phyloP scores from a whole-genome alignment of 2,329 filamentous ascomycete genomes.

The Blumeria hordei region DNA sequence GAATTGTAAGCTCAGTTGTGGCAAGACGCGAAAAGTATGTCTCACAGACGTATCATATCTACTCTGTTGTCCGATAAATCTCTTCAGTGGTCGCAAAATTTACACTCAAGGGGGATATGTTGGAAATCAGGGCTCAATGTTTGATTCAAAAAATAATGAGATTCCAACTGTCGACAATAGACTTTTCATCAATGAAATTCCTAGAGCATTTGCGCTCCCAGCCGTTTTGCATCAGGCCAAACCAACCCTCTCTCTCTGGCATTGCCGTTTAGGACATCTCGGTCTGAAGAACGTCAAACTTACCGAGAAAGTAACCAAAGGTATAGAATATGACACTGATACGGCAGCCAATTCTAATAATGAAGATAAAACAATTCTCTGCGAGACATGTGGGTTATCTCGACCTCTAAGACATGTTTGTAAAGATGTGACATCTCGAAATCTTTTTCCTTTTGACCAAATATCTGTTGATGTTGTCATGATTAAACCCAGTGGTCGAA shows the following conservation, averaged over 20 bases:
- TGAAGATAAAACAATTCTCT: neutral
- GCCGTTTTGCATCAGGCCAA: neutral
- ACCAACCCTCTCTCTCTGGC: neutral
- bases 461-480: neutral
- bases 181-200: neutral
- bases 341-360: neutral
- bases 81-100: neutral
- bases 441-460: neutral
- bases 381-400: neutral
- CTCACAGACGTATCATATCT: conserved; percentile 1
- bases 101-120: neutral
- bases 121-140: neutral
- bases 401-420: neutral
- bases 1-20: neutral
- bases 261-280: neutral
- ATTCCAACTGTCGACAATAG: conserved; percentile 1
- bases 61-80: neutral
- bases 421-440: neutral
- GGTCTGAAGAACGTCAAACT: neutral
- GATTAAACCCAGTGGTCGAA: neutral
- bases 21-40: neutral
- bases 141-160: neutral
- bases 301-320: neutral
- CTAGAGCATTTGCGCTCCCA: neutral
- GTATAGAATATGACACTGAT: neutral